These are phyloP conservation scores for Mycosphaerella sp. DNA, from an alignment of 2,329 filamentous ascomycete genomes.

Conservation along the genomic window DNA sequence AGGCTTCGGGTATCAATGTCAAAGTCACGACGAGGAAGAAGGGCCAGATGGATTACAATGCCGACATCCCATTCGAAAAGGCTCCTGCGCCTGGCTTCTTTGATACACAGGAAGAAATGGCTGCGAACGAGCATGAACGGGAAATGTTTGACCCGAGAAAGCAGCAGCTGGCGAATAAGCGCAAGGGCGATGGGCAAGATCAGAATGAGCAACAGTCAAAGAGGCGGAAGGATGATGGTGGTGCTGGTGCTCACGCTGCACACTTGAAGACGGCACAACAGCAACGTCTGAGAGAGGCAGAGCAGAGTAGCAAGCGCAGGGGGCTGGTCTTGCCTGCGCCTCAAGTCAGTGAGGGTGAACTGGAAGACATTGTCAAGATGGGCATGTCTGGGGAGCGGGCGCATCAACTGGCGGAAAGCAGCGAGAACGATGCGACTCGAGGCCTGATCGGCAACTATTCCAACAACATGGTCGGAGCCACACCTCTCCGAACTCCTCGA, in stretches of 20 bases:
- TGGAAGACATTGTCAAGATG: constrained; percentile 99
- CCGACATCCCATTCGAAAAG: constrained; percentile 96
- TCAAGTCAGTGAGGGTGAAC: constrained; percentile 84
- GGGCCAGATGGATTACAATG: constrained; percentile 99
- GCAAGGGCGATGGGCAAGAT: constrained; percentile 86
- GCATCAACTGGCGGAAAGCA: constrained; percentile 64
- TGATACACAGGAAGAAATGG: constrained; percentile 79
- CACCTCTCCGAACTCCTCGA: constrained; percentile 85
- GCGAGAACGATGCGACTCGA: constrained; percentile 77
- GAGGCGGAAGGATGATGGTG: constrained; percentile 71
- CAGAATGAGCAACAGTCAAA: constrained; percentile 66
- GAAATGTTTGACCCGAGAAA: constrained; percentile 87
- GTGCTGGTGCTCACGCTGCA: constrained; percentile 74
- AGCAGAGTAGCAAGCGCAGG: constrained; percentile 90
- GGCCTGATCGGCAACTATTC: constrained; percentile 85
- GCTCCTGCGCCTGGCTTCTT: constrained; percentile 84
- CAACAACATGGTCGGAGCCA: constrained; percentile 63
- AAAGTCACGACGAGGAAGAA: constrained; percentile 87
- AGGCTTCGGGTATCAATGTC: constrained; percentile 97
- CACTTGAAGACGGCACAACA: constrained; percentile 89
- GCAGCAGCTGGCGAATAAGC: constrained; percentile 82
- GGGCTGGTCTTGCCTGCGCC: constrained; percentile 77
- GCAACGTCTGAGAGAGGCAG: constrained; percentile 91
- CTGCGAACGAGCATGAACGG: constrained; percentile 74
- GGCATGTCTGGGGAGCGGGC: constrained; percentile 88